A percentile compares a stretch with the other conserved stretches of the same genome.
Evolutionary conservation across 2,329 filamentous ascomycete species (phyloP).

Genomic region (Colletotrichum kahawae): DNA sequence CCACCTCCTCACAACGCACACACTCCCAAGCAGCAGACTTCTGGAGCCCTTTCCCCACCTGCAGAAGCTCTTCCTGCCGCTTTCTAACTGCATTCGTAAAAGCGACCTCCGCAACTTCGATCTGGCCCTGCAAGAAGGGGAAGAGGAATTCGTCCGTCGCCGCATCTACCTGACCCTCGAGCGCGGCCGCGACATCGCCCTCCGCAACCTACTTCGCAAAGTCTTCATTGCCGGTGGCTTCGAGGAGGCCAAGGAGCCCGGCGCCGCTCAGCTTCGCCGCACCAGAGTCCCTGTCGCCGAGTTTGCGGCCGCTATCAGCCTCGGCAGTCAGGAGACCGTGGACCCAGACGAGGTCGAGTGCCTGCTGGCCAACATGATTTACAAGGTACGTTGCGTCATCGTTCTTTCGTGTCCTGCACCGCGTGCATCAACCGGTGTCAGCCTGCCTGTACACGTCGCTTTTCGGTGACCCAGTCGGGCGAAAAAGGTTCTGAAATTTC

Average conservation of each 20-base stretch:
- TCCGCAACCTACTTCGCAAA: conserved; percentile 90
- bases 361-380: conserved; percentile 93
- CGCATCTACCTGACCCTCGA: conserved; percentile 96
- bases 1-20: conserved; percentile 85
- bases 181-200: conserved; percentile 85
- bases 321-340: conserved; percentile 71
- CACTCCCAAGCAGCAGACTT: conserved; percentile 75
- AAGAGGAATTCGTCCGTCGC: conserved; percentile 91
- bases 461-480: neutral
- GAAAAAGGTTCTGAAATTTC: neutral
- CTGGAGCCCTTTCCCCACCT: conserved; percentile 78
- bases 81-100: conserved; percentile 78
- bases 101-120: conserved; percentile 88
- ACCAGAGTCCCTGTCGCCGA: conserved; percentile 84
- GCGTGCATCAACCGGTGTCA: neutral
- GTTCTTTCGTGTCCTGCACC: neutral
- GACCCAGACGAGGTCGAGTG: conserved; percentile 97
- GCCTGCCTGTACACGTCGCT: neutral
- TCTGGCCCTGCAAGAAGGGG: conserved; percentile 76
- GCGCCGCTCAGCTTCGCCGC: conserved; percentile 65
- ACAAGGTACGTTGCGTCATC: conserved; percentile 72
- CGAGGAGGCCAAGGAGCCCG: conserved; percentile 75
- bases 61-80: conserved; percentile 77
- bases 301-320: conserved; percentile 82
- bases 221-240: conserved; percentile 87